Evolutionary conservation across 192 early-diverging fungal species (phyloP).

Genomic region (Glomus cerebriforme): DNA sequence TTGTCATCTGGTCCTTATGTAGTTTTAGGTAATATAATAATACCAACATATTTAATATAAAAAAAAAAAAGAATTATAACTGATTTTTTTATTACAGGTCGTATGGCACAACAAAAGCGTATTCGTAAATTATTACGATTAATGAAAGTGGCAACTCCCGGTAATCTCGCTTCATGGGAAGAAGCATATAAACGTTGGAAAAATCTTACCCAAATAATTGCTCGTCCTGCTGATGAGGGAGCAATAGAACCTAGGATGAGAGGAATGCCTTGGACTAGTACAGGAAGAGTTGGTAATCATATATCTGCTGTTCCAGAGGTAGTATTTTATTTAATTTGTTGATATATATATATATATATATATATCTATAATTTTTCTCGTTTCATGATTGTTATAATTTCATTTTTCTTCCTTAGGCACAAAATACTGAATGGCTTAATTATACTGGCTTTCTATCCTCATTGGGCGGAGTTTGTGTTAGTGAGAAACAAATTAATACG

Average conservation of each 20-base stretch:
- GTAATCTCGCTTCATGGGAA: constrained; percentile 81
- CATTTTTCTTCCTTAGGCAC: constrained; percentile 6
- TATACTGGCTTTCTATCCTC: constrained; percentile 84
- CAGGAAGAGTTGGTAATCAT: neutral
- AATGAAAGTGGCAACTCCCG: constrained; percentile 65
- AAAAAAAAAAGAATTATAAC: neutral
- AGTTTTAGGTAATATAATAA: constrained; percentile 45
- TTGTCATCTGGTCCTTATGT: constrained; percentile 52
- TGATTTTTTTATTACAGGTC: constrained; percentile 41
- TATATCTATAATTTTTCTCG: neutral
- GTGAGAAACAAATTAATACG: constrained; percentile 10
- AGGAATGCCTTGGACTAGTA: neutral
- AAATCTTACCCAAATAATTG: constrained; percentile 49
- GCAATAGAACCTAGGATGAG: constrained; percentile 31
- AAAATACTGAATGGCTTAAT: constrained; percentile 71
- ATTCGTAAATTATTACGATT: constrained; percentile 70
- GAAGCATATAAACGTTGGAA: constrained; percentile 80
- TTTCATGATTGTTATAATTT: neutral
- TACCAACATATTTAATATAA: neutral
- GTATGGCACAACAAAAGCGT: constrained; percentile 77
- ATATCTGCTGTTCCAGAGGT: neutral
- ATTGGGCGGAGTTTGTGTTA: constrained; percentile 71
- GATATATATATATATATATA: neutral
- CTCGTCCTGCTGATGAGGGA: constrained; percentile 38
- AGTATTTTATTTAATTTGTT: too few species aligned